Conservation (phyloP, 768 basidiomycete genomes). For the Obba rivulosa region DNA sequence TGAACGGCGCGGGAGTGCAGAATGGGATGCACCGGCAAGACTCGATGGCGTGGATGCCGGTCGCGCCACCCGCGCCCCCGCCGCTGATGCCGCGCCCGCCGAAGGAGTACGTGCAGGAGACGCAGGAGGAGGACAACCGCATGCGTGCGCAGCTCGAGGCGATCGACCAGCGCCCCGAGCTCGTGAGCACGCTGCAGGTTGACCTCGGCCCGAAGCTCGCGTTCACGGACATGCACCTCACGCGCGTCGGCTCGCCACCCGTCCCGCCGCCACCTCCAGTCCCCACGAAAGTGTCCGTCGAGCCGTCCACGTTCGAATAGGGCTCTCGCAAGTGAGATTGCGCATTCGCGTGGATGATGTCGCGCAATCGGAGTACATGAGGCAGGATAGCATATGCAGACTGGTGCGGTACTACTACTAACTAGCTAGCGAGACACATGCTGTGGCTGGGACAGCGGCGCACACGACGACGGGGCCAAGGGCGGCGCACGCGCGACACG, state of each 20-base stretch:
- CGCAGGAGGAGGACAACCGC: constrained; percentile 66
- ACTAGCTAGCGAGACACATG: no score
- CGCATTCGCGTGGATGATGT: no score
- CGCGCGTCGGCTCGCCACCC: no score
- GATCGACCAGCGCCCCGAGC: constrained; percentile 16
- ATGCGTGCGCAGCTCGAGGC: constrained; percentile 33
- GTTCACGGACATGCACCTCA: background rate
- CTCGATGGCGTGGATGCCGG: constrained; percentile 6
- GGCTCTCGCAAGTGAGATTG: no score
- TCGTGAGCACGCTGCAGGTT: constrained; percentile 20
- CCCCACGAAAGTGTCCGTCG: background rate
- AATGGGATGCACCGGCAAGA: constrained; percentile 13
- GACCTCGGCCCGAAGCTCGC: constrained; percentile 11
- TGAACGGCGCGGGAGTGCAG: constrained; percentile 9
- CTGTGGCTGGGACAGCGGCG: no score
- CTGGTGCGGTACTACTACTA: no score
- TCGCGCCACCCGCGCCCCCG: constrained; percentile 44
- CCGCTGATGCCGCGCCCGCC: constrained; percentile 76
- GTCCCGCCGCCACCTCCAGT: background rate
- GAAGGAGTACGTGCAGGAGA: constrained; percentile 76
- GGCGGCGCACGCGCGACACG: no score
- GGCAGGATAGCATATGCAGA: no score
- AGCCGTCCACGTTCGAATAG: background rate
- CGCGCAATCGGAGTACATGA: no score
- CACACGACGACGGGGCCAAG: no score